These are phyloP conservation scores for Physcomitrium patens DNA, from an alignment of 225 moss, liverwort and hornwort species.

Conservation along the genomic window DNA sequence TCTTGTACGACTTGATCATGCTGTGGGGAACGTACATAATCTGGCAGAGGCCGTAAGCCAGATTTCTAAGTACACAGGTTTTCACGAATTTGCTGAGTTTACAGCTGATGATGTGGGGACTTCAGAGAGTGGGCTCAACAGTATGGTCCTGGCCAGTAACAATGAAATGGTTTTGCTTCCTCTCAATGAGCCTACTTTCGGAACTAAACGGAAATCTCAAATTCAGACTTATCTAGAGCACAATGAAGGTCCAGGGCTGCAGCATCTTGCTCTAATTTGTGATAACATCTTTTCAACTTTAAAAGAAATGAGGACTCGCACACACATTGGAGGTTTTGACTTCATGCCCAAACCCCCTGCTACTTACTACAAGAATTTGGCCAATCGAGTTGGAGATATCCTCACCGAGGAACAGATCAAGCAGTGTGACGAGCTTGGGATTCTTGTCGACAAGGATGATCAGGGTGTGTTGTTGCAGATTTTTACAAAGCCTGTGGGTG, in stretches of 20 bases:
- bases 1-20: constrained; percentile 76
- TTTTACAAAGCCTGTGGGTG: constrained; percentile 89
- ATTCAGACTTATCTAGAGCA: constrained; percentile 87
- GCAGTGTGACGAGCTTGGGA: constrained; percentile 89
- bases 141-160: constrained; percentile 78
- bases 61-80: constrained; percentile 70
- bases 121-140: constrained; percentile 73
- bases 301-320: constrained; percentile 79
- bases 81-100: constrained; percentile 80
- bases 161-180: constrained; percentile 82
- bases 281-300: constrained; percentile 87
- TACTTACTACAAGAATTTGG: constrained; percentile 76
- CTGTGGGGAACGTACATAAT: constrained; percentile 75
- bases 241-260: constrained; percentile 86
- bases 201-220: constrained; percentile 76
- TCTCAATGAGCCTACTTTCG: constrained; percentile 76
- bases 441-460: constrained; percentile 84
- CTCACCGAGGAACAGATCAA: constrained; percentile 74
- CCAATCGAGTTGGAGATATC: constrained; percentile 56
- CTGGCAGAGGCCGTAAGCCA: constrained; percentile 60
- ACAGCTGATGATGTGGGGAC: constrained; percentile 74
- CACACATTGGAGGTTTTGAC: constrained; percentile 85
- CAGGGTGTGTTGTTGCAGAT: constrained; percentile 85
- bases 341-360: constrained; percentile 89
- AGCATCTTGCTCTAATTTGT: constrained; percentile 84